Conservation (phyloP, 2,329 filamentous ascomycete species). For the Trematosphaeria pertusa region DNA sequence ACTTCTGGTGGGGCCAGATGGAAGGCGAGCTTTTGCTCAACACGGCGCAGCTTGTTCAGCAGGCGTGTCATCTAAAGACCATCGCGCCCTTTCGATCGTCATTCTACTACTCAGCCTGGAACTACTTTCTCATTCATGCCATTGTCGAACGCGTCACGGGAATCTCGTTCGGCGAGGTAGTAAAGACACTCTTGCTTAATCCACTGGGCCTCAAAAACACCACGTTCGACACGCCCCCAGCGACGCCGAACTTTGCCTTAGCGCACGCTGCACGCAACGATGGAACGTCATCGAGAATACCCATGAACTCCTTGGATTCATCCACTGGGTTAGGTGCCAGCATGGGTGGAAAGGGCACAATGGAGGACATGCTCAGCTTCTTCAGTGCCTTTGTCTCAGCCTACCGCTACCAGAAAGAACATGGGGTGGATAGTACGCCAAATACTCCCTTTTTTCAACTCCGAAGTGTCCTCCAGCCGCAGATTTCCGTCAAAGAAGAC, state of each 20-base stretch:
- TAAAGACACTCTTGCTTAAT: constrained; percentile 9
- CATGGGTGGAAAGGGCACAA: constrained; percentile 8
- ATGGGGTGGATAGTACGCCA: too few relatives aligned
- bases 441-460: too few relatives aligned
- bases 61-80: background rate
- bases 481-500: too few relatives aligned
- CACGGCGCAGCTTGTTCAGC: constrained; percentile 7
- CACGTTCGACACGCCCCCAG: constrained; percentile 12
- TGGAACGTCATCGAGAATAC: constrained; percentile 7
- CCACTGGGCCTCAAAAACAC: constrained; percentile 13
- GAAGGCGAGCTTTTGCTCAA: constrained; percentile 11
- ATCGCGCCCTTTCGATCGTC: constrained; percentile 8
- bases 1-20: constrained; percentile 10
- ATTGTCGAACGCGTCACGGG: constrained; percentile 8
- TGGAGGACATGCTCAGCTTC: constrained; percentile 12
- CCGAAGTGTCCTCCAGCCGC: too few relatives aligned
- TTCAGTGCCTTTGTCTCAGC: too few relatives aligned
- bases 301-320: constrained; percentile 1
- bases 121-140: constrained; percentile 12
- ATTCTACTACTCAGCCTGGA: constrained; percentile 24
- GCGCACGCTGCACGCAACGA: constrained; percentile 11
- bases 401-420: too few relatives aligned
- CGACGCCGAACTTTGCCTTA: constrained; percentile 5
- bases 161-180: constrained; percentile 8
- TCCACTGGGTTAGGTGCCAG: constrained; percentile 4